Conservation (phyloP, 192 early-diverging fungal genomes). For the Coemansia erecta region DNA sequence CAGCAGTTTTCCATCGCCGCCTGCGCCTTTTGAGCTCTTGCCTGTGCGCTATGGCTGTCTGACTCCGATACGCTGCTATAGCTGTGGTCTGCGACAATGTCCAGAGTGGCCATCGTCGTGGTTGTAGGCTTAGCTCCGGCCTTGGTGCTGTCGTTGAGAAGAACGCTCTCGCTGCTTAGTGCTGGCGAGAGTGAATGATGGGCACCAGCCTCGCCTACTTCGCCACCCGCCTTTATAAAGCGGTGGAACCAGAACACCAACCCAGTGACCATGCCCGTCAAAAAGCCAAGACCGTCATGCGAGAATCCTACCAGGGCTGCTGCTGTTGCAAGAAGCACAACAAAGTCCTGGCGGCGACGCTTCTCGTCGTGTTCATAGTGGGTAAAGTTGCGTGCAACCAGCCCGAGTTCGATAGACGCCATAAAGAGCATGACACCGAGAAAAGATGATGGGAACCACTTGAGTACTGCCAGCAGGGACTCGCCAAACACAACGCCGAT, state of each 20-base stretch:
- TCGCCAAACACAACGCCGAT: slow-evolving; percentile 81
- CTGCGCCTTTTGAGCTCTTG: slow-evolving; percentile 10
- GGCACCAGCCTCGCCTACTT: not conserved
- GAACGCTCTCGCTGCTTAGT: slow-evolving; percentile 4
- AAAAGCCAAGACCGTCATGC: slow-evolving; percentile 82
- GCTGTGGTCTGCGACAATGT: not conserved
- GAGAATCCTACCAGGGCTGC: slow-evolving; percentile 69
- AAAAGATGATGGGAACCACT: slow-evolving; percentile 71
- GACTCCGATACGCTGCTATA: not conserved
- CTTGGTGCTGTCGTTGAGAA: not conserved
- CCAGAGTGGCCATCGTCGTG: too few species aligned
- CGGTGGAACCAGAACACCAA: slow-evolving; percentile 51
- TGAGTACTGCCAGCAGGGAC: slow-evolving; percentile 70
- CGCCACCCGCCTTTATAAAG: not conserved
- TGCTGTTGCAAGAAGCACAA: slow-evolving; percentile 70
- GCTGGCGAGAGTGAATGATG: slow-evolving; percentile 5
- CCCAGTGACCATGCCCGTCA: slow-evolving; percentile 61
- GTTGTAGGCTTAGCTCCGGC: too few species aligned
- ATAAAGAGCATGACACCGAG: slow-evolving; percentile 87
- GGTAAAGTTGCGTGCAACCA: slow-evolving; percentile 55
- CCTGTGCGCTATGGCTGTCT: not conserved
- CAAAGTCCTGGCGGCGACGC: slow-evolving; percentile 56
- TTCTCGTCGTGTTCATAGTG: slow-evolving; percentile 32
- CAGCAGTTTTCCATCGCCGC: slow-evolving; percentile 27
- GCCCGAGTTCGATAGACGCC: slow-evolving; percentile 72